Conservation (phyloP, 805 yeast species). For the Metschnikowia vanudenii region DNA sequence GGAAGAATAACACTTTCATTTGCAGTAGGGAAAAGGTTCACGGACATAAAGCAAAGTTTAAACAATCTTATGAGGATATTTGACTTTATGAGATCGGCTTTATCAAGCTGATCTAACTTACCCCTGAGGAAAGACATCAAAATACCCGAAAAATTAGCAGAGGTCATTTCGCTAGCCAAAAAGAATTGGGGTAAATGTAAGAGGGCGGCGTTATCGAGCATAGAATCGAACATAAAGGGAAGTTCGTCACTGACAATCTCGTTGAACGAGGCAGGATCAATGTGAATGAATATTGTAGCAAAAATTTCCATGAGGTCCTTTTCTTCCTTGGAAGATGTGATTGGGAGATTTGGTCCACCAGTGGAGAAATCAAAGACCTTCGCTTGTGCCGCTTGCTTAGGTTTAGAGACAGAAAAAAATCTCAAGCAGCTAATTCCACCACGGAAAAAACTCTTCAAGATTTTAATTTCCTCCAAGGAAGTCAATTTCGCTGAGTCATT, state of each 20-base stretch:
- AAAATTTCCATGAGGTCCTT: slow-evolving; percentile 94
- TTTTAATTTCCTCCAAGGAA: slow-evolving; percentile 76
- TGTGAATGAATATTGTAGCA: slow-evolving; percentile 88
- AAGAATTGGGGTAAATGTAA: slow-evolving; percentile 92
- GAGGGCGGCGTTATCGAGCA: slow-evolving; percentile 79
- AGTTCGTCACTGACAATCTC: slow-evolving; percentile 85
- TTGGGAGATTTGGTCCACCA: slow-evolving; percentile 79
- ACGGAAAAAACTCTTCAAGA: slow-evolving; percentile 72
- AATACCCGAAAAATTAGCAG: slow-evolving; percentile 86
- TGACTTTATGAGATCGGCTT: slow-evolving; percentile 71
- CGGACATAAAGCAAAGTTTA: slow-evolving; percentile 94
- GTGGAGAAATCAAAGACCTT: slow-evolving; percentile 58
- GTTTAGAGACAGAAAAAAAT: slow-evolving; percentile 63
- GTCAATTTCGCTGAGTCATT: slow-evolving; percentile 82
- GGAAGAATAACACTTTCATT: slow-evolving; percentile 89
- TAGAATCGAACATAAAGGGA: slow-evolving; percentile 70
- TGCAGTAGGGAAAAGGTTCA: slow-evolving; percentile 80
- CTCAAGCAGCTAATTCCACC: slow-evolving; percentile 81
- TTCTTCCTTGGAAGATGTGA: slow-evolving; percentile 86
- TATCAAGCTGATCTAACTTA: slow-evolving; percentile 75
- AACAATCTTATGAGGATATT: slow-evolving; percentile 81
- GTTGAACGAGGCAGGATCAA: slow-evolving; percentile 93
- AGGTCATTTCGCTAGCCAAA: slow-evolving; percentile 89
- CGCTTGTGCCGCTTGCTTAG: slow-evolving; percentile 36
- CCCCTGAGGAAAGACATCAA: slow-evolving; percentile 72